A percentile compares a stretch with the other conserved stretches of the same genome.
phyloP scores from a whole-genome alignment of 495 filamentous ascomycete species.

The Penicillium flavigenum region DNA sequence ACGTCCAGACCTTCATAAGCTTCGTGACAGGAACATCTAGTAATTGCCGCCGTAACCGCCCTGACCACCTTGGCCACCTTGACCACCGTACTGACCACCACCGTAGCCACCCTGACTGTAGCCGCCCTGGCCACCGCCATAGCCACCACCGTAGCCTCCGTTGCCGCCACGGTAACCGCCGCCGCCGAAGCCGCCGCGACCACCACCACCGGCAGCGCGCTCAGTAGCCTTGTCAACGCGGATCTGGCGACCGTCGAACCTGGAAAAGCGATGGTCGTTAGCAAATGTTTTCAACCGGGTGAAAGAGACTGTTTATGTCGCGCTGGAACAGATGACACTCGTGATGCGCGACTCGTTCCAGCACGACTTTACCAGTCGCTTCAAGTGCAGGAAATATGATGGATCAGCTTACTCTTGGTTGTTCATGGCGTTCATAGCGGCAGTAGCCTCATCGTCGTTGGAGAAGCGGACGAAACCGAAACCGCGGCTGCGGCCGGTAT shows the following conservation, averaged over 20 bases:
- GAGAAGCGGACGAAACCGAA: slow-evolving; percentile 94
- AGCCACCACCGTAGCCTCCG: slow-evolving; percentile 10
- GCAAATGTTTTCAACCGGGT: background rate
- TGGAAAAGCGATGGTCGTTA: slow-evolving; percentile 32
- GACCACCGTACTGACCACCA: slow-evolving; percentile 11
- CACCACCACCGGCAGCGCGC: slow-evolving; percentile 48
- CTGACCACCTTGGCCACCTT: background rate
- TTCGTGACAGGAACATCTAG: slow-evolving; percentile 4
- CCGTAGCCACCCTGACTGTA: slow-evolving; percentile 7
- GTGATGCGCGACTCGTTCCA: background rate
- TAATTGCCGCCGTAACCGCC: slow-evolving; percentile 9
- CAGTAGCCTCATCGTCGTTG: slow-evolving; percentile 74
- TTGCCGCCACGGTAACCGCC: slow-evolving; percentile 25
- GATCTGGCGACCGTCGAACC: slow-evolving; percentile 93
- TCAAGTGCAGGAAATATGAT: background rate
- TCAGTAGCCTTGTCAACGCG: slow-evolving; percentile 96
- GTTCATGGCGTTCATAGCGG: slow-evolving; percentile 83
- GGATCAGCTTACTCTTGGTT: slow-evolving; percentile 70
- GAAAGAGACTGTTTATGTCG: background rate
- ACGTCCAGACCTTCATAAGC: slow-evolving; percentile 8
- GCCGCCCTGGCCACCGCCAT: slow-evolving; percentile 13
- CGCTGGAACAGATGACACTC: background rate
- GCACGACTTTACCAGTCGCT: background rate
- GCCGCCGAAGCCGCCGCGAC: slow-evolving; percentile 36
- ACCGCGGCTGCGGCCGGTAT: slow-evolving; percentile 91